phyloP scores from a whole-genome alignment of 352 stramenopile genomes.

The Phytophthora sojae region DNA sequence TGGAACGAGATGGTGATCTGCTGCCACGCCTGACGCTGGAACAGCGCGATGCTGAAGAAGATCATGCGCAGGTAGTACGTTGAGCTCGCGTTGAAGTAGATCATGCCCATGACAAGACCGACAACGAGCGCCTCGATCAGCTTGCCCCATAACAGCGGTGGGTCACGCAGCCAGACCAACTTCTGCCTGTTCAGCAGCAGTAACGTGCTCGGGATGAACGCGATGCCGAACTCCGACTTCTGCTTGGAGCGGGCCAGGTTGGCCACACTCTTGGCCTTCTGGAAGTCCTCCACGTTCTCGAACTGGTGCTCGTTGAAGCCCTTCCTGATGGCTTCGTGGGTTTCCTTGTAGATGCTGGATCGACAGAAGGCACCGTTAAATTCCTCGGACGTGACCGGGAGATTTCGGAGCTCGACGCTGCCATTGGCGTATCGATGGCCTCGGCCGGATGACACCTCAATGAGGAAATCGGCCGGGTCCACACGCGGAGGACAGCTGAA shows the following conservation, averaged over 20 bases:
- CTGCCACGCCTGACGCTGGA: conserved; percentile 79
- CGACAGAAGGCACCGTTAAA: conserved; percentile 69
- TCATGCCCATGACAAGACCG: conserved; percentile 78
- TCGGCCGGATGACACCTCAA: conserved; percentile 73
- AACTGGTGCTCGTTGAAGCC: conserved; percentile 68
- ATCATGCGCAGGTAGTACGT: conserved; percentile 79
- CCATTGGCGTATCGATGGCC: conserved; percentile 54
- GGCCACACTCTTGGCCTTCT: conserved; percentile 62
- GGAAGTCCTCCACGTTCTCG: conserved; percentile 63
- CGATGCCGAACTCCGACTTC: conserved; percentile 64
- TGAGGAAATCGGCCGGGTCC: conserved; percentile 73
- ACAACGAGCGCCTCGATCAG: conserved; percentile 73
- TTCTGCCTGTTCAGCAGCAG: conserved; percentile 72
- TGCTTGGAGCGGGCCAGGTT: conserved; percentile 56
- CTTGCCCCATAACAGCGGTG: conserved; percentile 69
- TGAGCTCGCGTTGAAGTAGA: conserved; percentile 66
- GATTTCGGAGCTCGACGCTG: conserved; percentile 37
- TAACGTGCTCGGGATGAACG: conserved; percentile 51
- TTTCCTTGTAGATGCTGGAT: conserved; percentile 66
- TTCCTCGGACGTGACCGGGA: conserved; percentile 45
- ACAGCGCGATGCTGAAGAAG: conserved; percentile 73
- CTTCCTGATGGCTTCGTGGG: conserved; percentile 49
- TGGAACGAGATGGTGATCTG: conserved; percentile 75
- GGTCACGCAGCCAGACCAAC: conserved; percentile 68
- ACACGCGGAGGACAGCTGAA: conserved; percentile 71